A percentile compares a stretch with the other conserved stretches of the same genome.
Evolutionary conservation across 768 basidiomycete species (phyloP).

Genomic region (Pholiota conissans): DNA sequence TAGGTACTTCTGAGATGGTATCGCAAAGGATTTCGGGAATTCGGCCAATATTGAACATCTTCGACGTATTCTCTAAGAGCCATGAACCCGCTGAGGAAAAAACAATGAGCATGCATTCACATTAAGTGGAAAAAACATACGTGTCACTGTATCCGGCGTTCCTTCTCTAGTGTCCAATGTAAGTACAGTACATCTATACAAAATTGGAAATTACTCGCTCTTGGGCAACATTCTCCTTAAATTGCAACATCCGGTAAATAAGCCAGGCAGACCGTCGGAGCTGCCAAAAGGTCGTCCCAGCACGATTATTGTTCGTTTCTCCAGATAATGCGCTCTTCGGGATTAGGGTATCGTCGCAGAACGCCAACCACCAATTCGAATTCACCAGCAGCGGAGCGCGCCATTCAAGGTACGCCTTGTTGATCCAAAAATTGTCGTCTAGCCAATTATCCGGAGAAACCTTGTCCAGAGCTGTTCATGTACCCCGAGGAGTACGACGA

Average conservation of each 20-base stretch:
- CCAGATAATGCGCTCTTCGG: constrained; percentile 43
- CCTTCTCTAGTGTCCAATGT: constrained; percentile 2
- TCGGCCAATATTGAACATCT: constrained; percentile 77
- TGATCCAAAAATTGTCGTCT: constrained; percentile 89
- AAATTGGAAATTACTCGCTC: constrained; percentile 43
- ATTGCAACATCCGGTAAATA: constrained; percentile 66
- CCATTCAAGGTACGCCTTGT: constrained; percentile 87
- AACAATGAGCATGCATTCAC: background rate
- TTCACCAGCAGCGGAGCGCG: constrained; percentile 83
- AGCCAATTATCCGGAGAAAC: constrained; percentile 91
- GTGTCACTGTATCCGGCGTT: constrained; percentile 68
- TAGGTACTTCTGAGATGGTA: constrained; percentile 49
- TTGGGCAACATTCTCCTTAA: constrained; percentile 58
- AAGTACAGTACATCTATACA: background rate
- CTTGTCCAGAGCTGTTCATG: constrained; percentile 67
- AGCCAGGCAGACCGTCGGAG: constrained; percentile 84
- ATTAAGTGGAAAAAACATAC: constrained; percentile 31
- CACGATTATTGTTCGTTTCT: constrained; percentile 36
- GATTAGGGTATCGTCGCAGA: constrained; percentile 69
- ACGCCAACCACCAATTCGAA: constrained; percentile 96
- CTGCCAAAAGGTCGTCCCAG: constrained; percentile 77
- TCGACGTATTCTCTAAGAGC: constrained; percentile 56
- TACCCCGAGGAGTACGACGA: constrained; percentile 14
- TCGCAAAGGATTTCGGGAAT: constrained; percentile 73
- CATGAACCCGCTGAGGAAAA: constrained; percentile 49